Conservation (phyloP, 352 stramenopile genomes). For the Thraustotheca clavata region DNA sequence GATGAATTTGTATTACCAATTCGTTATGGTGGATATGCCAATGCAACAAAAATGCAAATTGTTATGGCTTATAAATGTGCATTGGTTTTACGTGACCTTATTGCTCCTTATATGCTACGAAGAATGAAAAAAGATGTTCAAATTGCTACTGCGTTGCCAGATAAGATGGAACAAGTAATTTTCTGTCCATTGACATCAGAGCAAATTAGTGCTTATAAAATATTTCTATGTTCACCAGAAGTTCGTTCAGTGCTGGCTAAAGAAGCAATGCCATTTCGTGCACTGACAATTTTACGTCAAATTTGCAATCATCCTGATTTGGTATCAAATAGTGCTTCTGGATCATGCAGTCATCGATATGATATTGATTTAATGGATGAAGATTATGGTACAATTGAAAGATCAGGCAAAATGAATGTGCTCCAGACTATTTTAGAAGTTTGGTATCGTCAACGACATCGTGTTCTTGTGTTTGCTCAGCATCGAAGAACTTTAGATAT, state of each 20-base stretch:
- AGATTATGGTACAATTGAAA: slow-evolving; percentile 29
- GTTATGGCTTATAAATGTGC: slow-evolving; percentile 96
- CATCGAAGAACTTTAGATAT: slow-evolving; percentile 97
- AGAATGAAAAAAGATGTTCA: slow-evolving; percentile 93
- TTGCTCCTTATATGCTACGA: slow-evolving; percentile 95
- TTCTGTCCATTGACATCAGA: slow-evolving; percentile 91
- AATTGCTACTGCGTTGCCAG: slow-evolving; percentile 87
- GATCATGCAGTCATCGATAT: too few species aligned
- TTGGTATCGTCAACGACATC: slow-evolving; percentile 94
- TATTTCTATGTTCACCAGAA: slow-evolving; percentile 88
- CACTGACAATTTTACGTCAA: slow-evolving; percentile 94
- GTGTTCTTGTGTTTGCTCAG: slow-evolving; percentile 97
- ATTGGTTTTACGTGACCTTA: slow-evolving; percentile 93
- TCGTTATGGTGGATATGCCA: slow-evolving; percentile 87
- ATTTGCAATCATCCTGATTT: slow-evolving; percentile 98
- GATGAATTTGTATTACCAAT: slow-evolving; percentile 97
- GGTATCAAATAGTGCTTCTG: slow-evolving; percentile 62
- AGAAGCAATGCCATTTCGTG: slow-evolving; percentile 80
- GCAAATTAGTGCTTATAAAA: slow-evolving; percentile 88
- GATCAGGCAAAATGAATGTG: slow-evolving; percentile 96
- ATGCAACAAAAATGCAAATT: slow-evolving; percentile 91
- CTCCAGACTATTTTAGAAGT: slow-evolving; percentile 91
- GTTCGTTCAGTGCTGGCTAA: slow-evolving; percentile 84
- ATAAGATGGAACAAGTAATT: slow-evolving; percentile 98
- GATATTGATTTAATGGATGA: slow-evolving; percentile 13